Evolutionary conservation across 208 protist species (phyloP), one percentile per base, ranked within the genome.

Genomic region (Leishmania aethiopica): DNA sequence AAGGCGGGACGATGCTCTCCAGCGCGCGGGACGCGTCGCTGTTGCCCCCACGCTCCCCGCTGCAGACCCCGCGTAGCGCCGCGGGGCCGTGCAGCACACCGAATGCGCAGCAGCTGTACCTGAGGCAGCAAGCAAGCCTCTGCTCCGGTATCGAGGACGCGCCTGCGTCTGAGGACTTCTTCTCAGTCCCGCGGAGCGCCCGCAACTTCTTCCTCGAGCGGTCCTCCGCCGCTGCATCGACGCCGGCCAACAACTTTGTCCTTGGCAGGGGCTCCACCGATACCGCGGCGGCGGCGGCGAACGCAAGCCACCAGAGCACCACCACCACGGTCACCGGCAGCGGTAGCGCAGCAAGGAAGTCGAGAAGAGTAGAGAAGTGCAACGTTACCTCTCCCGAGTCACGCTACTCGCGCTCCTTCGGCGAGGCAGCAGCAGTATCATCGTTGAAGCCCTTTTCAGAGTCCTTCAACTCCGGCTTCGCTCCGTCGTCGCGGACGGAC

Each of bases 141-240:
- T 53, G 25, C 25, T 81, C 77, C 42, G 37, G 8, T 32, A 40
- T 22, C 51, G 77, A 45, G 19, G 71, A 53, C 60, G 42, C 6
- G 17, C 71, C 66, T 8, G 71, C 71, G 45, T 85, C 82, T 3
- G 82, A 85, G 22, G 40, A 28, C 17, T 80, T 85, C 71, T 81
- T 85, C 71, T 81, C 77, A 25, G 77, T 81, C 42, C 45, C 57
- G 15, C 60, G 47, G 19, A 85, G 60, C 35, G 28, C 71, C 10
- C 5, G 67, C 6, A 60, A 81, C 59, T 55, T 84, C 6, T 81
- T 85, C 47, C 77, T 81, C 2, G 82, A 81, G 59, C 71, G 72
- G 17, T 49, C 75, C 22, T 80, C 76, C 47, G 47, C 76, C 22
- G 53, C 81, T 11, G 67, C 78, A 22, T 59, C 75, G 37, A 66